Evolutionary conservation across 208 protist genomes (phyloP), one percentile per base, ranked within the genome.

Genomic region (Crithidia bombi): DNA sequence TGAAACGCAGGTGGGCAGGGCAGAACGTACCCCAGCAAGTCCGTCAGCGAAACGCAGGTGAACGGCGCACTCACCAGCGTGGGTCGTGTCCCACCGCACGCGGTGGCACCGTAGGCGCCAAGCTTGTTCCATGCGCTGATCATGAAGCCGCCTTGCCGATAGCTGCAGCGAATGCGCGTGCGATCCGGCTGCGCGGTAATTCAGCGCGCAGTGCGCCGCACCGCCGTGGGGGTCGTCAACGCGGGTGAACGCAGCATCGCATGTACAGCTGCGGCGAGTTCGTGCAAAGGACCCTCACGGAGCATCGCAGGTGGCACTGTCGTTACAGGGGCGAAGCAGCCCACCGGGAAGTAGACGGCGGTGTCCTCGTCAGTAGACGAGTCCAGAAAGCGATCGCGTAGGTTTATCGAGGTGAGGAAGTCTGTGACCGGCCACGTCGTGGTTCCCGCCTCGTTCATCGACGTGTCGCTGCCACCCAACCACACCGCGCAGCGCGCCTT

Each of bases 61-160:
- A 84, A 77, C 2, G 69, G 67, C 5, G 66, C 69, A 44, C 36
- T 55, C 25, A 80, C 62, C 6, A 80, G 50, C 5, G 61, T 58
- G 17, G 69, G 69, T 32, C 43, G 49, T 30, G 23, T 7, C 6
- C 58, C 49, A 11, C 47, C 65, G 26, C 69, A 76, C 21, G 49
- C 36, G 12, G 67, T 43, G 21, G 65, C 52, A 47, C 46, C 49
- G 62, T 75, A 78, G 14, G 77, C 23, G 25, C 68, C 52, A n/a
- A 84, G 55, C 51, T 69, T 69, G 15, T 75, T 80, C 73, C 61
- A 75, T 54, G 71, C 65, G 23, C 65, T 77, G 41, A 72, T 55
- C 68, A 72, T 75, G 30, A 79, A 58, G n/a, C 78, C 73, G 26
- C 73, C 43, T 0, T 17, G 43, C 2, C 38, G 15, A 38, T 77